A percentile compares a stretch with the other conserved stretches of the same genome.
phyloP scores from a whole-genome alignment of 306 rosid genomes.

The Potentilla sterilis region DNA sequence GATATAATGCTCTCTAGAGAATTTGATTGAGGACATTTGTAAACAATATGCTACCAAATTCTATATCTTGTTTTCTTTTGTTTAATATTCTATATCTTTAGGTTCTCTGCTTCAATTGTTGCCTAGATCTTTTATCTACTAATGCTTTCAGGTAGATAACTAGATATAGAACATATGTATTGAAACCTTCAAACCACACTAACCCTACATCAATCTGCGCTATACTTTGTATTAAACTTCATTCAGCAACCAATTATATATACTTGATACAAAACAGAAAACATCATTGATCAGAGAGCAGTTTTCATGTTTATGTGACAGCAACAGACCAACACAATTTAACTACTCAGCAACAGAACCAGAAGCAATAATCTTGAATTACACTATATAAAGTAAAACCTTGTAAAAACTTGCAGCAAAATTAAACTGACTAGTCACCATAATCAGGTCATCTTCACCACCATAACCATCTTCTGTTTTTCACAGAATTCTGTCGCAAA shows the following conservation, averaged over 20 bases:
- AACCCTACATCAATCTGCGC: no score
- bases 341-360: background rate
- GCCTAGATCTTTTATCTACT: no score
- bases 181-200: background rate
- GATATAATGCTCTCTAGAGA: background rate
- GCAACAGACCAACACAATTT: background rate
- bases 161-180: background rate
- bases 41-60: background rate
- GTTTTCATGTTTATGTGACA: background rate
- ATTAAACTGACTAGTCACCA: no score
- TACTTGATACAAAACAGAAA: background rate
- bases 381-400: no score
- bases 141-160: no score
- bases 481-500: background rate
- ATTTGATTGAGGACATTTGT: background rate
- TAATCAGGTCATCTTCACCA: background rate
- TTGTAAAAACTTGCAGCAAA: background rate
- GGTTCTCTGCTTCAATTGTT: no score
- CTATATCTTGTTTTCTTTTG: no score
- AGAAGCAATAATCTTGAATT: background rate
- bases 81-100: no score
- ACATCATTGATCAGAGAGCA: background rate
- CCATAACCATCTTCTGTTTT: background rate
- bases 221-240: no score
- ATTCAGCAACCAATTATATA: no score